Evolutionary conservation across 768 basidiomycete genomes (phyloP).

Genomic region (Cystobasidium tubakii): DNA sequence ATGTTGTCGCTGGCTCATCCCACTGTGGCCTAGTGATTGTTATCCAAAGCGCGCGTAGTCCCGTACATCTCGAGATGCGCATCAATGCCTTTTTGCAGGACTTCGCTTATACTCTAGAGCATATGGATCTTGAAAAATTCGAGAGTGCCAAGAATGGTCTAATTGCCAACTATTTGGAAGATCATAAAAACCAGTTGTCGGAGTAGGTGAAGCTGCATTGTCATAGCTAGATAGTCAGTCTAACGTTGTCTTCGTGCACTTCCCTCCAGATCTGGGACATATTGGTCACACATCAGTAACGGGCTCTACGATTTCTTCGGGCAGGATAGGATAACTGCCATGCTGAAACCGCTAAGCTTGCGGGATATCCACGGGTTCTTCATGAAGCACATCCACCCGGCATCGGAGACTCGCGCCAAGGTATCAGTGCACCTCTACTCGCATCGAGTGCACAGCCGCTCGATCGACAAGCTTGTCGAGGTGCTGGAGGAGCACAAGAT

Average conservation of each 20-base stretch:
- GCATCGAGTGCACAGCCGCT: not conserved
- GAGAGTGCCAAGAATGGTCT: conserved; percentile 58
- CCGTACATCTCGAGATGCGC: conserved; percentile 72
- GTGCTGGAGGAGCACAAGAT: not conserved
- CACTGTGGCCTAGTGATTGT: conserved; percentile 66
- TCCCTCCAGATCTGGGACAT: not conserved
- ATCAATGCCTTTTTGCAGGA: conserved; percentile 76
- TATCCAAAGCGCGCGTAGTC: conserved; percentile 76
- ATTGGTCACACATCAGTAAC: conserved; percentile 4
- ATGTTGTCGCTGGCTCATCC: not conserved
- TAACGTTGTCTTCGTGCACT: not conserved
- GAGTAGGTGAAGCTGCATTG: not conserved
- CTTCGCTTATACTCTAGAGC: conserved; percentile 63
- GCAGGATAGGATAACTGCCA: not conserved
- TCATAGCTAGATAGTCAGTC: not conserved
- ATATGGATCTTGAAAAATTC: conserved; percentile 66
- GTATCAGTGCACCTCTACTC: conserved; percentile 16
- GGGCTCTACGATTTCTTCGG: conserved; percentile 12
- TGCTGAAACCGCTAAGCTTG: conserved; percentile 3
- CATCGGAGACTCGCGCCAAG: conserved; percentile 5
- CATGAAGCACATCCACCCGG: conserved; percentile 8
- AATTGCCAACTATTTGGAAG: not conserved
- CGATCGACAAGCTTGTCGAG: conserved; percentile 5
- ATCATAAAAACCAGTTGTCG: not conserved
- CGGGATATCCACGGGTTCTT: not conserved